A percentile compares a stretch with the other conserved stretches of the same genome.
Conservation (phyloP, 495 filamentous ascomycete genomes). For the Penicillium ucsense region DNA sequence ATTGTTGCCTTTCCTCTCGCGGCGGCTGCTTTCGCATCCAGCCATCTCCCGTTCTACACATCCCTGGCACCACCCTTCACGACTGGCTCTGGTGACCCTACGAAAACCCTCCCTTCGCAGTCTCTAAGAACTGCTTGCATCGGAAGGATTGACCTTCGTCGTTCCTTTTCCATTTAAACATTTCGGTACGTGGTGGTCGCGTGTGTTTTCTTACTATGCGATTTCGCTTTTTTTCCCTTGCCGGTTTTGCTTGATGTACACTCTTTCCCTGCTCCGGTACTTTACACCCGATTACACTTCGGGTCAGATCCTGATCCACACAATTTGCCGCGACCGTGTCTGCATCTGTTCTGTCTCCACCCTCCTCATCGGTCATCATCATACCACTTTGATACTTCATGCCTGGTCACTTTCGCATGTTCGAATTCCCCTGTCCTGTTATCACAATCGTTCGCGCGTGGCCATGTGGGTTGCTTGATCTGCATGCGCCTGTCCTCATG, state of each 20-base stretch:
- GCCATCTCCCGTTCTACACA: constrained; percentile 19
- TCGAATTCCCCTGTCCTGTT: neutral
- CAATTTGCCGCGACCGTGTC: constrained; percentile 25
- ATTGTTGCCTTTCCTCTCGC: neutral
- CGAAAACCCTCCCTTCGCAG: neutral
- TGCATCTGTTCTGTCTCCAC: constrained; percentile 4
- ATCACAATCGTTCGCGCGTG: neutral
- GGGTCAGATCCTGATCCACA: constrained; percentile 20
- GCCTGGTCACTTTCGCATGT: neutral
- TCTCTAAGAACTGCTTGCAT: no score
- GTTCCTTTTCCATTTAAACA: no score
- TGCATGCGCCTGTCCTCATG: no score
- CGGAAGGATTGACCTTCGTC: no score
- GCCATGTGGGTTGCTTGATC: neutral
- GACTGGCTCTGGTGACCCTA: neutral
- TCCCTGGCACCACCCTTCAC: constrained; percentile 27
- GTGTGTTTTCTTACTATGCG: neutral
- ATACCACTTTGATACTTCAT: neutral
- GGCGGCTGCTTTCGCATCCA: constrained; percentile 8
- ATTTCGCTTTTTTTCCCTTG: constrained; percentile 1
- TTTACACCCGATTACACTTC: constrained; percentile 12
- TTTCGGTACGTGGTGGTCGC: constrained; percentile 12
- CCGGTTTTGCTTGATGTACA: neutral
- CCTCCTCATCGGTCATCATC: neutral
- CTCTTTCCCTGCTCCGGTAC: constrained; percentile 3